Percentiles rank a stretch among this genome's conserved stretches.
These are phyloP conservation scores for Dactylellina haptotyla DNA, from an alignment of 2,329 filamentous ascomycete species.

Conservation along the genomic window DNA sequence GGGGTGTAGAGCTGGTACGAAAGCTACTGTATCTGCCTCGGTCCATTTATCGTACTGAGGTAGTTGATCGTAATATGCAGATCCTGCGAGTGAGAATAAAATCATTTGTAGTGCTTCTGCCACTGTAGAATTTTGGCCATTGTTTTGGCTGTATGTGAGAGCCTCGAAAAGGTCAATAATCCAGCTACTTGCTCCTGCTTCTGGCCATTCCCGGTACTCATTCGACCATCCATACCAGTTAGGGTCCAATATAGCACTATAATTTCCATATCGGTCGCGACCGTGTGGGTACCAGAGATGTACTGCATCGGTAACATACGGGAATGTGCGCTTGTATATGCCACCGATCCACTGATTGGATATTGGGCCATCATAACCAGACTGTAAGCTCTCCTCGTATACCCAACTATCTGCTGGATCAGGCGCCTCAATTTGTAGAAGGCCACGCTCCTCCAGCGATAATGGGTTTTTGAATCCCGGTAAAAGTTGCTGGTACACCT, in stretches of 20 bases:
- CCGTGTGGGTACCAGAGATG: neutral
- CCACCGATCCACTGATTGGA: neutral
- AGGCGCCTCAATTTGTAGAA: neutral
- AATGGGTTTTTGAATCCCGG: neutral
- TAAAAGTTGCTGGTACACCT: neutral
- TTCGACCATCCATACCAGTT: neutral
- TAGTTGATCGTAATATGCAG: constrained; percentile 7
- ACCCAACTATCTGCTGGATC: neutral
- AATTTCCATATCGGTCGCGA: constrained; percentile 1
- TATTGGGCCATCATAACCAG: neutral
- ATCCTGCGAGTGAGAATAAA: neutral
- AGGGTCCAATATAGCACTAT: neutral
- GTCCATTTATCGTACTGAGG: constrained; percentile 1
- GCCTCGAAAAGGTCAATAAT: constrained; percentile 13
- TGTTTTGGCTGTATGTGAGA: neutral
- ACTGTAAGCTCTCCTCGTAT: neutral
- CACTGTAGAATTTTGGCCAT: neutral
- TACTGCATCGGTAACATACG: neutral
- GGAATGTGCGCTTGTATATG: neutral
- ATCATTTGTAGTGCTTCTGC: constrained; percentile 11
- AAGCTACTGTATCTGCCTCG: neutral
- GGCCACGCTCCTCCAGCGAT: neutral
- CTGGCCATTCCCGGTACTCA: neutral
- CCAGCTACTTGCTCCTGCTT: neutral
- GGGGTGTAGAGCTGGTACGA: neutral